Conservation (phyloP, 768 basidiomycete species). For the Tylopilus plumbeoviolaceoides region DNA sequence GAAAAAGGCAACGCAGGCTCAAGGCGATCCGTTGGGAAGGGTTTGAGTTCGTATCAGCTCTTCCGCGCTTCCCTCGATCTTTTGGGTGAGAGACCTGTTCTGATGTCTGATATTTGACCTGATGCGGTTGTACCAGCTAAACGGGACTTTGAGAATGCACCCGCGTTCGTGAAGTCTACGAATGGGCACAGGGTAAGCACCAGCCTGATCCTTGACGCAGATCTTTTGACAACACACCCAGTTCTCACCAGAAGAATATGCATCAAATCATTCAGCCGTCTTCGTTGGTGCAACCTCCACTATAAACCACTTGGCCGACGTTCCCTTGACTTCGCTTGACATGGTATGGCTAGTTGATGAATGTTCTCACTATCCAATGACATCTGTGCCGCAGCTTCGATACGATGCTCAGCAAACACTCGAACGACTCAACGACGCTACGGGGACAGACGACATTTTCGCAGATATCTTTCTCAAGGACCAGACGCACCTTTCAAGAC, state of each 20-base stretch:
- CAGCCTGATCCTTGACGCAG: not conserved
- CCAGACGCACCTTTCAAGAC: slow-evolving; percentile 53
- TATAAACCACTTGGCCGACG: slow-evolving; percentile 71
- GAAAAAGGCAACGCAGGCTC: slow-evolving; percentile 27
- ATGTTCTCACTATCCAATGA: not conserved
- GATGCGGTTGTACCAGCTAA: slow-evolving; percentile 46
- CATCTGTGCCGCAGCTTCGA: slow-evolving; percentile 48
- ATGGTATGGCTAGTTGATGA: slow-evolving; percentile 45
- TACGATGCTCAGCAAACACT: slow-evolving; percentile 76
- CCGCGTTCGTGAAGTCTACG: slow-evolving; percentile 55
- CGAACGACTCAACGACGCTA: slow-evolving; percentile 50
- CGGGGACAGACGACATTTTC: slow-evolving; percentile 58
- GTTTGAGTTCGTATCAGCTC: slow-evolving; percentile 87
- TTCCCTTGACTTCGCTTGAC: slow-evolving; percentile 74
- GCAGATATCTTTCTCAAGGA: slow-evolving; percentile 70
- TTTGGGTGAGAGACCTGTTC: slow-evolving; percentile 49
- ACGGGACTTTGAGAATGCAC: slow-evolving; percentile 57
- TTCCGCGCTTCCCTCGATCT: slow-evolving; percentile 84
- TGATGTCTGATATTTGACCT: not conserved
- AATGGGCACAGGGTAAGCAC: slow-evolving; percentile 51
- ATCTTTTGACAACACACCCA: slow-evolving; percentile 25
- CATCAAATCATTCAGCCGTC: slow-evolving; percentile 45
- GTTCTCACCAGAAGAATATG: slow-evolving; percentile 60
- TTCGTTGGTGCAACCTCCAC: slow-evolving; percentile 78
- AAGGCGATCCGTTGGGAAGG: slow-evolving; percentile 65